phyloP scores from a whole-genome alignment of 2,329 filamentous ascomycete genomes.

The Annulohypoxylon truncatum region DNA sequence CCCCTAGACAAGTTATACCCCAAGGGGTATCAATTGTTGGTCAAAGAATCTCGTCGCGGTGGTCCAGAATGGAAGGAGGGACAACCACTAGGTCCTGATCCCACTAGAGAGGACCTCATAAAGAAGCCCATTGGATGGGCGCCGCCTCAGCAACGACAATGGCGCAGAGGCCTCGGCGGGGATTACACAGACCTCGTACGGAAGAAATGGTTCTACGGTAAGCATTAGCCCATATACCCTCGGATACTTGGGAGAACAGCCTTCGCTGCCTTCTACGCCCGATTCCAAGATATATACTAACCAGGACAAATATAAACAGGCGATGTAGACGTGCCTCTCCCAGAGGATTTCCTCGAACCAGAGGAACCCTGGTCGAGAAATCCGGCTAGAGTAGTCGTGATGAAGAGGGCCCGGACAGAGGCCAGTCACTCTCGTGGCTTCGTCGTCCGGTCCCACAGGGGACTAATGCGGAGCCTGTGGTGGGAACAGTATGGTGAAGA shows the following conservation, averaged over 20 bases:
- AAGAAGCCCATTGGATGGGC: neutral
- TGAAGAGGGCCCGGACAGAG: neutral
- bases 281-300: neutral
- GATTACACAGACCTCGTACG: neutral
- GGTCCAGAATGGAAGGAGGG: neutral
- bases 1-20: neutral
- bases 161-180: conserved; percentile 3
- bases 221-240: neutral
- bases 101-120: neutral
- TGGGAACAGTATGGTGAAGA: no score
- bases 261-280: no score
- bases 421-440: neutral
- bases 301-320: neutral
- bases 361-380: neutral
- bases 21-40: neutral
- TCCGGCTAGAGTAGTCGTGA: neutral
- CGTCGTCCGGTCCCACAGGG: neutral
- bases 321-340: neutral
- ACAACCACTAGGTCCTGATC: neutral
- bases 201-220: conserved; percentile 16
- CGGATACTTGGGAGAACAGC: no score
- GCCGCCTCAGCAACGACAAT: neutral
- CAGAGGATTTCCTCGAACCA: neutral
- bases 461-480: no score
- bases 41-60: neutral